phyloP scores from a whole-genome alignment of 164 flowering plant species.

The Nelumbo lutea region DNA sequence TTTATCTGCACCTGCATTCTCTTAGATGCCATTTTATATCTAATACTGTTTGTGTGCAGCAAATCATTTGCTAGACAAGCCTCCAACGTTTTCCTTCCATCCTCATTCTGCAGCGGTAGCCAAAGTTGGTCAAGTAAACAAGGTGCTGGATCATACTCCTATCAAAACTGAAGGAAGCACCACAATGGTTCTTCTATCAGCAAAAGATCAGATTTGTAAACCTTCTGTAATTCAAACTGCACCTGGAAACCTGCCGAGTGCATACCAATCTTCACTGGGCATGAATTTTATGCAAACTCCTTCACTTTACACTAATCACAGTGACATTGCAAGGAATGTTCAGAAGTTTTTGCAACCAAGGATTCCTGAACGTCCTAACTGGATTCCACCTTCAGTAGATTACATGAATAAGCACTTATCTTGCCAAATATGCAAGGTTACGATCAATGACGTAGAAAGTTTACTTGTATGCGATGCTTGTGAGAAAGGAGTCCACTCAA shows the following conservation, averaged over 20 bases:
- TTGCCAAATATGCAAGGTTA: constrained; percentile 69
- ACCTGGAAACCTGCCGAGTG: constrained; percentile 25
- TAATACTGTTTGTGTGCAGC: constrained; percentile 28
- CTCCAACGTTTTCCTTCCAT: constrained; percentile 47
- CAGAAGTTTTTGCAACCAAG: constrained; percentile 69
- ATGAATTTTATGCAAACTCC: constrained; percentile 34
- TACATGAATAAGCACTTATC: constrained; percentile 77
- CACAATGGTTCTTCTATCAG: constrained; percentile 31
- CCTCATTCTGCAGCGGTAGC: constrained; percentile 31
- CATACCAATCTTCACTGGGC: constrained; percentile 46
- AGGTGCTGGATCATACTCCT: constrained; percentile 30
- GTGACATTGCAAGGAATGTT: constrained; percentile 64
- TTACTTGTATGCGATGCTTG: constrained; percentile 91
- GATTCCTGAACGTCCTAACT: constrained; percentile 47
- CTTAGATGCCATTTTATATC: neutral
- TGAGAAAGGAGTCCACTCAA: constrained; percentile 83
- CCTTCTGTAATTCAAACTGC: constrained; percentile 40
- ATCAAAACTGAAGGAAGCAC: constrained; percentile 35
- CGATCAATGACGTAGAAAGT: constrained; percentile 57
- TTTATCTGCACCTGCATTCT: neutral
- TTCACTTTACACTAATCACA: constrained; percentile 36
- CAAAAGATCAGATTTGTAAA: constrained; percentile 38
- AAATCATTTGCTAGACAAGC: constrained; percentile 26
- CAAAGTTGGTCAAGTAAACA: constrained; percentile 34
- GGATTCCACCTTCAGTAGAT: constrained; percentile 88